Evolutionary conservation across 192 early-diverging fungal species (phyloP).

Genomic region (Backusella sp.): DNA sequence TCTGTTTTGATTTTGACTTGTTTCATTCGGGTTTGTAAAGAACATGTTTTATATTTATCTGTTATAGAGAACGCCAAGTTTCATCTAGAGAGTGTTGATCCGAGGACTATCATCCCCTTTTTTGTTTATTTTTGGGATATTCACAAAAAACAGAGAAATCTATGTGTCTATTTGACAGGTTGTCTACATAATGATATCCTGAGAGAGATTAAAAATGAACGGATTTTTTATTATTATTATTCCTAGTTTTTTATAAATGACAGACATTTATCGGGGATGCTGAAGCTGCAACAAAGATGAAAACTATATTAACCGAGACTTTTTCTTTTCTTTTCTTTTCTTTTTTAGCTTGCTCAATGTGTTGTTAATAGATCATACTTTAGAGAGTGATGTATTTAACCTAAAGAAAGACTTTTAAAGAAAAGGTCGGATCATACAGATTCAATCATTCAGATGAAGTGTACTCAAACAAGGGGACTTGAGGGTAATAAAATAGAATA

Average conservation of each 20-base stretch:
- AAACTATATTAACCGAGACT: neutral
- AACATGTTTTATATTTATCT: neutral
- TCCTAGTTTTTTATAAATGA: neutral
- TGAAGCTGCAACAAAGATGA: neutral
- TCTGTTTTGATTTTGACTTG: constrained; percentile 6
- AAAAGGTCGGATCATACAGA: no score
- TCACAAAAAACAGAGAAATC: neutral
- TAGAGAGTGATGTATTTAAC: no score
- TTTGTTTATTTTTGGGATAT: neutral
- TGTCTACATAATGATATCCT: neutral
- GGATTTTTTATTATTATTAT: no score
- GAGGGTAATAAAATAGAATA: no score
- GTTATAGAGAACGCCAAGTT: neutral
- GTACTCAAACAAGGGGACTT: no score
- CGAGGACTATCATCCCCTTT: no score
- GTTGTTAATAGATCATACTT: no score
- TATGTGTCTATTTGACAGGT: neutral
- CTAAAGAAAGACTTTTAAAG: no score
- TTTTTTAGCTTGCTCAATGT: neutral
- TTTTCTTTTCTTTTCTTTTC: neutral
- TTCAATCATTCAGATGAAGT: no score
- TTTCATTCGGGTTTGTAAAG: neutral
- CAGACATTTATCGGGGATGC: no score
- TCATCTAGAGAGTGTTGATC: neutral
- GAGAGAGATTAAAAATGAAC: no score